Percentiles rank a stretch among this genome's conserved stretches.
phyloP scores from a whole-genome alignment of 306 rosid genomes.

The Trifolium fragiferum region DNA sequence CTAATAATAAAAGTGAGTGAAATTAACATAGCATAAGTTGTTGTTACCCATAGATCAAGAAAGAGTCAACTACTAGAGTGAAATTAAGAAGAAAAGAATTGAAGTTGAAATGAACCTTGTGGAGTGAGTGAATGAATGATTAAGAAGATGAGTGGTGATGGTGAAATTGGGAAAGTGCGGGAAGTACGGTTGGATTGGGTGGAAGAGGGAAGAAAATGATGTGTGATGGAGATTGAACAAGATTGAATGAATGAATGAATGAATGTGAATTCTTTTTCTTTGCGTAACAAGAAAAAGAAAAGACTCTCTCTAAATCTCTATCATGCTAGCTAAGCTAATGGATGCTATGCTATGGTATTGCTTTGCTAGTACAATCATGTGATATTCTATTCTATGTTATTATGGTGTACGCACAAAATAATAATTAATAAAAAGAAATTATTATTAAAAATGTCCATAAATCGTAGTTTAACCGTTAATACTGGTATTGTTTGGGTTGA shows the following conservation, averaged over 20 bases:
- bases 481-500: too few relatives aligned
- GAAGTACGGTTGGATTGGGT: constrained; percentile 34
- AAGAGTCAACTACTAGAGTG: constrained; percentile 40
- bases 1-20: neutral
- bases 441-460: too few relatives aligned
- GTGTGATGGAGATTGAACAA: constrained; percentile 33
- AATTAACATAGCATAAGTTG: constrained; percentile 44
- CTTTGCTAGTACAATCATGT: constrained; percentile 33
- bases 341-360: constrained; percentile 8
- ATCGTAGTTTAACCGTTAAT: too few relatives aligned
- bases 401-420: constrained; percentile 14
- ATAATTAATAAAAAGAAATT: neutral
- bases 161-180: constrained; percentile 45
- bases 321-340: neutral
- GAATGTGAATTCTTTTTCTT: constrained; percentile 17
- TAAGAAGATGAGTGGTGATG: neutral
- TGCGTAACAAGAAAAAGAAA: constrained; percentile 16
- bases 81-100: neutral
- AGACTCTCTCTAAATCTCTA: neutral
- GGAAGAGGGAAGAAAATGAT: constrained; percentile 23
- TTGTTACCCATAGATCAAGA: constrained; percentile 61
- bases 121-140: too few relatives aligned
- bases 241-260: neutral
- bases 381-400: constrained; percentile 26
- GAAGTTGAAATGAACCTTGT: neutral